phyloP scores from a whole-genome alignment of 306 rosid genomes.

The Ochetophila trinervis region DNA sequence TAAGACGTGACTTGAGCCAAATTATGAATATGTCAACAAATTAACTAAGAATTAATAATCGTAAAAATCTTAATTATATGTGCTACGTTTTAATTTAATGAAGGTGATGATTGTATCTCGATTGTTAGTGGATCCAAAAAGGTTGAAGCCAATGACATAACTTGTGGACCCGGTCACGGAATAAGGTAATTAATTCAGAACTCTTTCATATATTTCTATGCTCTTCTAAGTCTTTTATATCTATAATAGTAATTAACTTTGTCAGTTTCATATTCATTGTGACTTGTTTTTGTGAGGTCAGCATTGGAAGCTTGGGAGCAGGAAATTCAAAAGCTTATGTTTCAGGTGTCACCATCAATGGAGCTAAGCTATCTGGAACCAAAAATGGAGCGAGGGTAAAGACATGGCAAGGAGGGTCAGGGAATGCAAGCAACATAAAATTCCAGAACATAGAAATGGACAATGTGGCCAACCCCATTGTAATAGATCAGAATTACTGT shows the following conservation, averaged over 20 bases:
- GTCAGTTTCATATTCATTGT: background rate
- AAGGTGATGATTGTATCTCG: slow-evolving; percentile 89
- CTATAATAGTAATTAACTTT: background rate
- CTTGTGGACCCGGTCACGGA: slow-evolving; percentile 93
- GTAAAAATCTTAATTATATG: background rate
- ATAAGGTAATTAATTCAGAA: slow-evolving; percentile 56
- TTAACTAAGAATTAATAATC: slow-evolving; percentile 46
- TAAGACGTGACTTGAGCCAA: no score
- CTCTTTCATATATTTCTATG: no score
- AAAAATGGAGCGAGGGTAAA: slow-evolving; percentile 76
- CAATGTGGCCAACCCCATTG: slow-evolving; percentile 58
- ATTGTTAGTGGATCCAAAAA: slow-evolving; percentile 62
- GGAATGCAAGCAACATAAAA: slow-evolving; percentile 52
- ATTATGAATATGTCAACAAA: background rate
- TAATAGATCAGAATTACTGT: slow-evolving; percentile 68
- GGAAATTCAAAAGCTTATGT: slow-evolving; percentile 45
- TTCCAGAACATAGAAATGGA: slow-evolving; percentile 60
- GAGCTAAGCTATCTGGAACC: slow-evolving; percentile 71
- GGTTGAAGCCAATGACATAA: slow-evolving; percentile 47
- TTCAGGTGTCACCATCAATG: slow-evolving; percentile 44
- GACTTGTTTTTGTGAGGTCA: slow-evolving; percentile 7
- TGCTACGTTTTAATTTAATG: background rate
- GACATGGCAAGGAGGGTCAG: slow-evolving; percentile 83
- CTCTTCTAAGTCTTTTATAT: background rate
- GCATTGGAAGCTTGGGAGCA: slow-evolving; percentile 78